These are phyloP conservation scores for Xylaria arbuscula DNA, from an alignment of 2,329 filamentous ascomycete species.

Conservation along the genomic window DNA sequence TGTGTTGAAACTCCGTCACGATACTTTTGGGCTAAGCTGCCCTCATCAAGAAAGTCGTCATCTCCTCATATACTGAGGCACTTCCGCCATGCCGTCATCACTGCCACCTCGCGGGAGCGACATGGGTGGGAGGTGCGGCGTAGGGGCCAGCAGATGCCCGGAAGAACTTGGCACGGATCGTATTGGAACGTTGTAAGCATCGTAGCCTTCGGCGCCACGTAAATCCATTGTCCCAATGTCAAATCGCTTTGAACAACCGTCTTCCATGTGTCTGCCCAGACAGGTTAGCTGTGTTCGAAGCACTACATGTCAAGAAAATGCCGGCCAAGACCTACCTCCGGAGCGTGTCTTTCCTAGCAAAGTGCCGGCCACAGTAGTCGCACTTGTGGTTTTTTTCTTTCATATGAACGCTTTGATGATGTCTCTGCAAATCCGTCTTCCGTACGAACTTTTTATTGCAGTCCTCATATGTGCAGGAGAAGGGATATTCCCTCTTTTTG, in stretches of 20 bases:
- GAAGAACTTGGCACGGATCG: conserved; percentile 44
- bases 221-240: conserved; percentile 65
- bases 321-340: conserved; percentile 68
- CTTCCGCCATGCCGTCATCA: conserved; percentile 40
- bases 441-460: conserved; percentile 84
- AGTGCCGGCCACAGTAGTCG: conserved; percentile 75
- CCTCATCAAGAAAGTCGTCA: conserved; percentile 29
- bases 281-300: conserved; percentile 19
- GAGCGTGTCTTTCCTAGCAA: conserved; percentile 86
- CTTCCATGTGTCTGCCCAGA: conserved; percentile 76
- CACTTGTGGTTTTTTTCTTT: conserved; percentile 78
- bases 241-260: conserved; percentile 77
- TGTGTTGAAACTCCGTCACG: background rate
- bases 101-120: conserved; percentile 41
- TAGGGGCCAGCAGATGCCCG: conserved; percentile 42
- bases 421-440: conserved; percentile 78
- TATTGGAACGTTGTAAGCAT: conserved; percentile 41
- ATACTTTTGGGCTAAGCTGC: background rate
- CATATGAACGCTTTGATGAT: conserved; percentile 76
- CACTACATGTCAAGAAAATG: background rate
- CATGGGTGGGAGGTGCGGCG: conserved; percentile 46
- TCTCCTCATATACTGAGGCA: conserved; percentile 45
- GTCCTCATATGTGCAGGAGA: conserved; percentile 71
- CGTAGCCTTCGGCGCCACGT: conserved; percentile 44
- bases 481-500: conserved; percentile 75